Evolutionary conservation across 2,329 filamentous ascomycete genomes (phyloP).

Genomic region (Knoxdaviesia proteae): DNA sequence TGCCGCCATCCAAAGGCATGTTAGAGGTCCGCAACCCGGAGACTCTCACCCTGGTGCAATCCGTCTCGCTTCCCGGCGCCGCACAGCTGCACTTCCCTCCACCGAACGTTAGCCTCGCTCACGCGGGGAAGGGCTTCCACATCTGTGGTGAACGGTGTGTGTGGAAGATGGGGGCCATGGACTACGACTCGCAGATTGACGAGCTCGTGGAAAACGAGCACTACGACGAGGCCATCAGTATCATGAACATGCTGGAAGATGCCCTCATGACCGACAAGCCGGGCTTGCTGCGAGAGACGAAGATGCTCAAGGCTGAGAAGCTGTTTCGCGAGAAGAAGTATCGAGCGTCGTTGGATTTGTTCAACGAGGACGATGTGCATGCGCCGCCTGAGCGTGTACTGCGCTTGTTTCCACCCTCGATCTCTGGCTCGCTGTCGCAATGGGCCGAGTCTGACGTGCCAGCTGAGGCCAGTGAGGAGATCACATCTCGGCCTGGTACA

Average conservation of each 20-base stretch:
- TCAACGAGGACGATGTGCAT: slow-evolving; percentile 63
- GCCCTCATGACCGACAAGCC: slow-evolving; percentile 70
- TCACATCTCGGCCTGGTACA: no score
- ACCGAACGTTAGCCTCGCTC: slow-evolving; percentile 80
- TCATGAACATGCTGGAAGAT: slow-evolving; percentile 79
- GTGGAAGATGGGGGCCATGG: slow-evolving; percentile 88
- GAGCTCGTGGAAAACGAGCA: slow-evolving; percentile 52
- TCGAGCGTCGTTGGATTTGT: slow-evolving; percentile 69
- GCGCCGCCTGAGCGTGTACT: slow-evolving; percentile 81
- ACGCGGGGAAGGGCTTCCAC: slow-evolving; percentile 88
- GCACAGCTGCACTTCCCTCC: slow-evolving; percentile 78
- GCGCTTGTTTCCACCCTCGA: slow-evolving; percentile 59
- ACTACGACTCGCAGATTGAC: slow-evolving; percentile 77
- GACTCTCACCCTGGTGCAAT: slow-evolving; percentile 76
- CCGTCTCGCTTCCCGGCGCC: slow-evolving; percentile 60
- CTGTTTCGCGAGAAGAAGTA: slow-evolving; percentile 73
- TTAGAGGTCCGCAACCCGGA: slow-evolving; percentile 86
- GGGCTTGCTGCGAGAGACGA: slow-evolving; percentile 62
- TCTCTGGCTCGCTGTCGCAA: slow-evolving; percentile 61
- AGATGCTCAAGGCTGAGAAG: slow-evolving; percentile 74
- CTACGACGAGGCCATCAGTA: slow-evolving; percentile 81
- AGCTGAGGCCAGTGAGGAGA: slow-evolving; percentile 9
- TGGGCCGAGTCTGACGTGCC: slow-evolving; percentile 24
- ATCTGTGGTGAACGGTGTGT: slow-evolving; percentile 79
- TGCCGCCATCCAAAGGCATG: slow-evolving; percentile 61